phyloP scores from a whole-genome alignment of 2,329 filamentous ascomycete genomes.

The Penicillium corylophilum region DNA sequence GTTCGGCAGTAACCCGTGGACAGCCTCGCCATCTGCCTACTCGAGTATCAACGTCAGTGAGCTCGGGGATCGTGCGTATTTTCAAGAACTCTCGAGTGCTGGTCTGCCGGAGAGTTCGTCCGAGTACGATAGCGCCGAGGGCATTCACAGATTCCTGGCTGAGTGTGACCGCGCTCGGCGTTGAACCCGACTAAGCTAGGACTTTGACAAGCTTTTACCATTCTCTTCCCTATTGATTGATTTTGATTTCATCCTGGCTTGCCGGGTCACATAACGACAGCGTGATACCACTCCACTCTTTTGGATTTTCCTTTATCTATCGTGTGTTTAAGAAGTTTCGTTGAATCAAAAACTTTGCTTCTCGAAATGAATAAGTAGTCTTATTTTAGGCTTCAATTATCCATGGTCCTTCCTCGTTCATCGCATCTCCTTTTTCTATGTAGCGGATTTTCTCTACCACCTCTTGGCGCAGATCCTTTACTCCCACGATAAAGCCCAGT shows the following conservation, averaged over 20 bases:
- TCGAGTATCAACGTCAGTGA: slow-evolving; percentile 59
- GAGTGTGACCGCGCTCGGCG: slow-evolving; percentile 56
- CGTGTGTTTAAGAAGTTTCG: not conserved
- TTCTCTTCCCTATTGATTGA: slow-evolving; percentile 4
- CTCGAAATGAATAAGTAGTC: no score
- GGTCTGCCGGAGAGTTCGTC: slow-evolving; percentile 38
- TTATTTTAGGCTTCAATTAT: no score
- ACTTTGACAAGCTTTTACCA: not conserved
- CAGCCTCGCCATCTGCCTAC: slow-evolving; percentile 54
- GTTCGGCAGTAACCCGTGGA: slow-evolving; percentile 55
- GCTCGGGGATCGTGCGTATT: slow-evolving; percentile 41
- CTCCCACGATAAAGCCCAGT: no score
- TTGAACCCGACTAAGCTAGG: slow-evolving; percentile 3
- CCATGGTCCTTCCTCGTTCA: no score
- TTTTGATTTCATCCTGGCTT: slow-evolving; percentile 10
- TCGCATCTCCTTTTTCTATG: no score
- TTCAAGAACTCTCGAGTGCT: slow-evolving; percentile 41
- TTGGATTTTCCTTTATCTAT: slow-evolving; percentile 3
- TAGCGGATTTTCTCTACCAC: no score
- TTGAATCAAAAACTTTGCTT: slow-evolving; percentile 1
- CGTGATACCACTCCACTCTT: slow-evolving; percentile 27
- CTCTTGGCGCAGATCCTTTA: no score
- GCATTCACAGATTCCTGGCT: slow-evolving; percentile 65
- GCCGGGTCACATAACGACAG: slow-evolving; percentile 16
- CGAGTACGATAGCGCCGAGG: slow-evolving; percentile 63